phyloP scores from a whole-genome alignment of 2,329 filamentous ascomycete species.

The Bipolaris bicolor region DNA sequence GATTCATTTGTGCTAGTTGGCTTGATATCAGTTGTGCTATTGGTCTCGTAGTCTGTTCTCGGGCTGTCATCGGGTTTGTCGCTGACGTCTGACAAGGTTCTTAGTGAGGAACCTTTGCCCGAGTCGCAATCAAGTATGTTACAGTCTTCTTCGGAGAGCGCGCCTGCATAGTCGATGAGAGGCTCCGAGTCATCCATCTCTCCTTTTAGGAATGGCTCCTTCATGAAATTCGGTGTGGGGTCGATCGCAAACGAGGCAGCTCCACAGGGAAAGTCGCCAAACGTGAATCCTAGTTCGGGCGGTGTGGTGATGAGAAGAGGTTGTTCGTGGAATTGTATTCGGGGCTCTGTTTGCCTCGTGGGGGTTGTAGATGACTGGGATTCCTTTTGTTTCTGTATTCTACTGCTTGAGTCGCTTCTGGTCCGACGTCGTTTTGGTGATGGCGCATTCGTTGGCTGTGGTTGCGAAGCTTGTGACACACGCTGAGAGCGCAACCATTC shows the following conservation, averaged over 20 bases:
- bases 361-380: not conserved
- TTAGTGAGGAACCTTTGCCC: slow-evolving; percentile 34
- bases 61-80: slow-evolving; percentile 21
- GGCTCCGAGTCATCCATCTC: slow-evolving; percentile 3
- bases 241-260: slow-evolving; percentile 22
- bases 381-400: slow-evolving; percentile 8
- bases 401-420: slow-evolving; percentile 19
- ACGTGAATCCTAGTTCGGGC: slow-evolving; percentile 33
- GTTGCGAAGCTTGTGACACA: slow-evolving; percentile 36
- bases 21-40: slow-evolving; percentile 1
- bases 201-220: slow-evolving; percentile 3
- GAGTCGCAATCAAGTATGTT: slow-evolving; percentile 29
- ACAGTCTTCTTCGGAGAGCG: slow-evolving; percentile 21
- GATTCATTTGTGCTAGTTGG: slow-evolving; percentile 14
- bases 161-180: slow-evolving; percentile 4
- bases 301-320: slow-evolving; percentile 14
- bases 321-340: slow-evolving; percentile 1
- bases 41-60: slow-evolving; percentile 8
- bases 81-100: slow-evolving; percentile 30
- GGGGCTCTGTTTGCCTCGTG: not conserved
- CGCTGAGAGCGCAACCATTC: slow-evolving; percentile 52
- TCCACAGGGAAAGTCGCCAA: slow-evolving; percentile 38
- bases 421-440: slow-evolving; percentile 42
- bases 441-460: slow-evolving; percentile 25
- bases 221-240: slow-evolving; percentile 6